Base-by-base conservation (phyloP, 2,329 filamentous ascomycete genomes). In the Juglanconis sp. region DNA sequence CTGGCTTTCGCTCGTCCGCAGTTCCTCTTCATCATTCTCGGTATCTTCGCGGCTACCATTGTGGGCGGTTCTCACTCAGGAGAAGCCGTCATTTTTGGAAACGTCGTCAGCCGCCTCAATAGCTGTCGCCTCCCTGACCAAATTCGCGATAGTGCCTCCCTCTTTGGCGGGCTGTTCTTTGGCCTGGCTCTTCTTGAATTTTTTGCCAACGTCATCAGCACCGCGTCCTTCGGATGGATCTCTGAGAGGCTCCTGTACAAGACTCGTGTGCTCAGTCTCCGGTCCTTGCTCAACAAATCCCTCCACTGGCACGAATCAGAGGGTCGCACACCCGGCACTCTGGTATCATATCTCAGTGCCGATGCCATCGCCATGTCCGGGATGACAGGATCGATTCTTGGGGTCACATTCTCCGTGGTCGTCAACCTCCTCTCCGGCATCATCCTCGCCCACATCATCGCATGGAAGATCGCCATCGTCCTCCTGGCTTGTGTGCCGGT, bases 391-490 rank as follows among this genome's bases (percentile, higher is more conserved):
- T 88, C 86, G 6, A 87, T 89, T 48, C 79, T 91, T 59, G 87
- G 88, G 5, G 89, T 85, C 0, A 73, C 89, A n/a, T 84, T 91
- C 60, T 86, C 87, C 0, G 87, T 90, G 30, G 65, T 82, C 4
- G 80, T 91, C 63, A 90, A 89, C 70, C 83, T 91, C 38, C 63
- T 91, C 17, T 84, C 82, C 0, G 87, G 86, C 2, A 85, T 91
- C 59, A 82, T 88, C 36, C 69, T 92, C 7, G 85, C 88, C 0
- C 87, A 89, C 64, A 83, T 90, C 51, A 77, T 92, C 53, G 87
- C 87, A 3, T 92, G 89, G 89, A 88, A 85, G 68, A 90, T 92
- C 63, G 88, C 88, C 0, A 73, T 92, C 15, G 89, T 92, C 3
- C 87, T 87, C 59, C 77, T 92, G 9, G 82, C 87, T 0, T 79